These are phyloP conservation scores for Xerocomellus amylosporus DNA, from an alignment of 768 basidiomycete species.

Conservation along the genomic window DNA sequence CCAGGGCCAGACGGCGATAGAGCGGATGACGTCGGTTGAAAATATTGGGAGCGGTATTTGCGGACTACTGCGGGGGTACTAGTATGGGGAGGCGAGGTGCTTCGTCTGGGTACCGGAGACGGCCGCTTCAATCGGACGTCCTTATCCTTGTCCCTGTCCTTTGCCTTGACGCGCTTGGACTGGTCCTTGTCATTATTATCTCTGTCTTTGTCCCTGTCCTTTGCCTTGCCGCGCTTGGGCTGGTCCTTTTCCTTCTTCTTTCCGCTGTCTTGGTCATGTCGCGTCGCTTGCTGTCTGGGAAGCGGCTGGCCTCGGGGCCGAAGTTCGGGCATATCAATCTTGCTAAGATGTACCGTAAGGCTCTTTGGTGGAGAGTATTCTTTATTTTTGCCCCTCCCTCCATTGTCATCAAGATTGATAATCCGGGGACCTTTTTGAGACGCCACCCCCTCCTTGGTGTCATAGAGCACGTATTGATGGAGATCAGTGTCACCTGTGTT, in stretches of 20 bases:
- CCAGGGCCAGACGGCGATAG: constrained; percentile 27
- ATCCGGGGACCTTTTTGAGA: constrained; percentile 54
- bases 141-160: constrained; percentile 12
- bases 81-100: constrained; percentile 15
- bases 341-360: constrained; percentile 74
- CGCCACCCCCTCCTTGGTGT: constrained; percentile 37
- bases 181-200: no score
- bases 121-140: constrained; percentile 1
- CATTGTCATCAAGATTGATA: constrained; percentile 59
- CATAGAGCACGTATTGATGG: constrained; percentile 76
- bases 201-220: constrained; percentile 40
- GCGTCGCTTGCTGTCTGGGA: not conserved
- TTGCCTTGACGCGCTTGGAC: no score
- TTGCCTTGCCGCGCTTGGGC: constrained; percentile 26
- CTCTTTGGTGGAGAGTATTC: constrained; percentile 65
- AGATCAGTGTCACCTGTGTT: constrained; percentile 56
- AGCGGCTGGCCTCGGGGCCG: constrained; percentile 19
- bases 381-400: constrained; percentile 42
- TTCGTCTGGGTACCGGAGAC: not conserved
- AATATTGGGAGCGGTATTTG: constrained; percentile 21
- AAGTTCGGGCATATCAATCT: constrained; percentile 85
- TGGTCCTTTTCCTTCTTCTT: constrained; percentile 14
- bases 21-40: constrained; percentile 28
- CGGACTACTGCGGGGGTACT: constrained; percentile 1
- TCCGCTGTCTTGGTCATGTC: not conserved